Percentiles rank a stretch among this genome's conserved stretches.
Conservation (phyloP, 306 rosid genomes). For the Echinosophora koreensis region DNA sequence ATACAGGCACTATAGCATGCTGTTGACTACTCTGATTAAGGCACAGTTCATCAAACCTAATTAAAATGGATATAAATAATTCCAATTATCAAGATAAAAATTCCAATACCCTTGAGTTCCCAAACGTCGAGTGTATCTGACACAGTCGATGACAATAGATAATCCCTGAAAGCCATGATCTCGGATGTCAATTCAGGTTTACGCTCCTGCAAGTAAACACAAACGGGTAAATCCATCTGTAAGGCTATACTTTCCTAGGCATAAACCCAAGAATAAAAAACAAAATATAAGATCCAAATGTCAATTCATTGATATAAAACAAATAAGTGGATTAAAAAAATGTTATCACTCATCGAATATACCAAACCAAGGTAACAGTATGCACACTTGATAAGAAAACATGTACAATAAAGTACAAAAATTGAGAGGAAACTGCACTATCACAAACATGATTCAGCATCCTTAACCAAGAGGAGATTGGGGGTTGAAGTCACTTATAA, state of each 20-base stretch:
- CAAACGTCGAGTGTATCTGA: slow-evolving; percentile 97
- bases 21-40: background rate
- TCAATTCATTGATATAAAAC: slow-evolving; percentile 23
- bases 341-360: background rate
- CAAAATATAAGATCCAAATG: slow-evolving; percentile 11
- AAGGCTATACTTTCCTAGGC: slow-evolving; percentile 20
- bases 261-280: slow-evolving; percentile 27
- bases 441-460: too few species aligned
- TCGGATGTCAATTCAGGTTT: slow-evolving; percentile 85
- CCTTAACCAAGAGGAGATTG: too few species aligned
- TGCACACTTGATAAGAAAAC: slow-evolving; percentile 28
- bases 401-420: background rate
- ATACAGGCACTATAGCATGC: too few species aligned
- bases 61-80: slow-evolving; percentile 28
- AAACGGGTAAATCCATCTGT: slow-evolving; percentile 31
- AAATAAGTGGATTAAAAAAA: slow-evolving; percentile 2
- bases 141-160: slow-evolving; percentile 83
- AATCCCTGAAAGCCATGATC: slow-evolving; percentile 96
- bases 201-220: slow-evolving; percentile 75
- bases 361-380: slow-evolving; percentile 20
- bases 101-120: slow-evolving; percentile 87
- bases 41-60: slow-evolving; percentile 37
- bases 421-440: slow-evolving; percentile 8
- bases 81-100: slow-evolving; percentile 8
- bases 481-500: too few species aligned